Evolutionary conservation across 768 basidiomycete genomes (phyloP), one percentile per base, ranked within the genome.

Genomic region (Scleroderma citrinum): DNA sequence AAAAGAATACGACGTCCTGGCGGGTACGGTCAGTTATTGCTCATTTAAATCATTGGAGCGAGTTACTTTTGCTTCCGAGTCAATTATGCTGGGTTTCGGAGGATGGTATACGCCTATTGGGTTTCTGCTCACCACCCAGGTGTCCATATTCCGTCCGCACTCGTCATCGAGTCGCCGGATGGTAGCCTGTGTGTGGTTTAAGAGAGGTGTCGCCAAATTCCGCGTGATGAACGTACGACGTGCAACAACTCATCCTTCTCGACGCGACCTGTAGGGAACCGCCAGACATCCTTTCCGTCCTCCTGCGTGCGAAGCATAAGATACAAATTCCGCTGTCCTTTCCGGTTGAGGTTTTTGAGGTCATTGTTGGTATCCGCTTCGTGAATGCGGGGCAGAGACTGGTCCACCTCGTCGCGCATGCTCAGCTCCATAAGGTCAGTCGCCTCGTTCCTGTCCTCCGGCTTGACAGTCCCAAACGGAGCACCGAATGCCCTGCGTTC

Each of bases 121-220:
- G 48, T 86, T 87, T 46, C 85, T 80, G 45, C 90, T 81, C n/a
- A 95, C 91, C 53, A 94, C 73, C 94, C 95, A 98, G 12, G 83
- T 83, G 60, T 98, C 93, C 86, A 98, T 91, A 45, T 82, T 70
- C 37, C 76, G 71, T 10, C 93, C 93, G 54, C 87, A 89, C 61
- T 86, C 78, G 3, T 79, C 76, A 42, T 71, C 69, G 19, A 97
- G 73, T 51, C 85, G 79, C 43, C 84, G 74, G 46, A 81, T 75
- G 4, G 92, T 91, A 34, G 91, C 84, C 86, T 92, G 50, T 34
- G 32, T 17, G 10, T 37, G 29, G 36, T 35, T 31, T 13, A 21
- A 38, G 16, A 39, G 6, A 23, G 14, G 43, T 16, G 17, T 5
- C 7, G 21, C 17, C 23, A 39, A 16, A 37, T 23, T 13, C 20